These are phyloP conservation scores for Populus alba DNA, from an alignment of 345 rosid genomes.

Conservation along the genomic window DNA sequence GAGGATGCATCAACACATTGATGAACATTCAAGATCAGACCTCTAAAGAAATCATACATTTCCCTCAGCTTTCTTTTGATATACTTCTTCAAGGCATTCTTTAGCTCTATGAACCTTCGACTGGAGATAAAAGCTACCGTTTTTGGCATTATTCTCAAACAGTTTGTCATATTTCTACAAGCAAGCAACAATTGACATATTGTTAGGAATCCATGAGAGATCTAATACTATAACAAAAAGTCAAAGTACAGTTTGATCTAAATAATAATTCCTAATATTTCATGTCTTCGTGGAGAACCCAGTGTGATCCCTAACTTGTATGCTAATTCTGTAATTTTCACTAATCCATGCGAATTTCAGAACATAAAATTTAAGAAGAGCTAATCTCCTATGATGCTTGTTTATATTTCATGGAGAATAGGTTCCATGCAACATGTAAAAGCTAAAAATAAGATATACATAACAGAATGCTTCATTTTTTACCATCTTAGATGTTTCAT, in stretches of 20 bases:
- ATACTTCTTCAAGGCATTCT: slow-evolving; percentile 65
- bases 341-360: background rate
- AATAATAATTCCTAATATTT: background rate
- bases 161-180: slow-evolving; percentile 65
- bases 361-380: too few species aligned
- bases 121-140: slow-evolving; percentile 86
- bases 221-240: background rate
- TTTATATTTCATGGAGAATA: background rate
- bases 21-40: background rate
- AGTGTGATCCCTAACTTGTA: background rate
- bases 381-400: background rate
- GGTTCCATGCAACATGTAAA: background rate
- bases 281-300: background rate
- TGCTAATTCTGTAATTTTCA: background rate
- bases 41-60: slow-evolving; percentile 1
- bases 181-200: slow-evolving; percentile 1
- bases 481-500: background rate
- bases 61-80: slow-evolving; percentile 29
- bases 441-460: background rate
- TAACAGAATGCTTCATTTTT: background rate
- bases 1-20: background rate
- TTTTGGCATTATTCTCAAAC: slow-evolving; percentile 71
- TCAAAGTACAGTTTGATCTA: background rate
- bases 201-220: background rate
- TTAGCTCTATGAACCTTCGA: slow-evolving; percentile 90